Conservation (phyloP, 768 basidiomycete genomes). For the Cystoderma amianthinum region DNA sequence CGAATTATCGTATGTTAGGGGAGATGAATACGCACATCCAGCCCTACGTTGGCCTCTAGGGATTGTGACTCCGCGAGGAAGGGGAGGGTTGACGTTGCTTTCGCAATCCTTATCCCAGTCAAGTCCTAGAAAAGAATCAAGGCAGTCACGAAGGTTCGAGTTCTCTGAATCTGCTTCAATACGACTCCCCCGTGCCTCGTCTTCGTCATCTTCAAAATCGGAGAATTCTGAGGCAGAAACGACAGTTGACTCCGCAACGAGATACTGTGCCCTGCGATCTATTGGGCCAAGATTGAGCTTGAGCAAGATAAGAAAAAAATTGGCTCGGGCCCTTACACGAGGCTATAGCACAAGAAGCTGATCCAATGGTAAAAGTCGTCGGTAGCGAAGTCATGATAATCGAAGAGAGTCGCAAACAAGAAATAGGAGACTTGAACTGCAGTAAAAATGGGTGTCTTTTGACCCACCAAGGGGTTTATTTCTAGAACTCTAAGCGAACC, state of each 20-base stretch:
- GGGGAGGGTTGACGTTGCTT: neutral
- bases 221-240: slow-evolving; percentile 38
- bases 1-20: slow-evolving; percentile 1
- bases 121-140: slow-evolving; percentile 19
- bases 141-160: slow-evolving; percentile 7
- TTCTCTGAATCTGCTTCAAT: slow-evolving; percentile 11
- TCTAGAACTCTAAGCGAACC: neutral
- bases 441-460: no score
- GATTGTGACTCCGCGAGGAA: neutral
- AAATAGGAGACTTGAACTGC: no score
- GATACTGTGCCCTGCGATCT: slow-evolving; percentile 69
- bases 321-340: slow-evolving; percentile 38
- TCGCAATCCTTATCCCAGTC: slow-evolving; percentile 26
- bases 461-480: no score
- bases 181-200: slow-evolving; percentile 21
- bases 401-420: neutral
- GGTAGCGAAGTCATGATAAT: slow-evolving; percentile 42
- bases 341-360: slow-evolving; percentile 42
- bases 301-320: slow-evolving; percentile 2
- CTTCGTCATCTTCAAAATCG: slow-evolving; percentile 31
- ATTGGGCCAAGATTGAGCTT: slow-evolving; percentile 2
- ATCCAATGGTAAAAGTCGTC: slow-evolving; percentile 34
- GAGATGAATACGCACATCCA: slow-evolving; percentile 1
- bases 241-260: slow-evolving; percentile 53
- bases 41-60: neutral